Percentiles rank a stretch among this genome's conserved stretches.
Conservation (phyloP, 805 yeast species). For the Kuraishia hungarica region DNA sequence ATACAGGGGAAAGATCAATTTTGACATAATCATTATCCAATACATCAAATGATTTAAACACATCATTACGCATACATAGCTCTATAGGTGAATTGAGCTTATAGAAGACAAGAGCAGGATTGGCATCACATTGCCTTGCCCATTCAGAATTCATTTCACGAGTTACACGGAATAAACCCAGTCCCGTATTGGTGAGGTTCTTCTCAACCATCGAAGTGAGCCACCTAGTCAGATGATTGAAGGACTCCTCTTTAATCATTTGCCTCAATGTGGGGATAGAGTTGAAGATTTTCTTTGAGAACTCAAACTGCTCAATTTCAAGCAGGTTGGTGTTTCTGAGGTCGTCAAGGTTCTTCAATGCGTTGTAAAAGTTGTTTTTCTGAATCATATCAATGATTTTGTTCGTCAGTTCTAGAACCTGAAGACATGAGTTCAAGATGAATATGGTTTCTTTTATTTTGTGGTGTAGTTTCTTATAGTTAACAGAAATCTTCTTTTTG, state of each 20-base stretch:
- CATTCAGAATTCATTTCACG: slow-evolving; percentile 51
- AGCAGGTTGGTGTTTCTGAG: slow-evolving; percentile 60
- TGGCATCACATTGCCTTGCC: slow-evolving; percentile 37
- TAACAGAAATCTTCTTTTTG: slow-evolving; percentile 50
- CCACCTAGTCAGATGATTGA: slow-evolving; percentile 57
- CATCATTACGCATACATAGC: slow-evolving; percentile 52
- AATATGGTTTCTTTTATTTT: slow-evolving; percentile 67
- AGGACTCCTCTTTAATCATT: slow-evolving; percentile 67
- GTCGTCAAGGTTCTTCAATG: slow-evolving; percentile 75
- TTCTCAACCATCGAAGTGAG: slow-evolving; percentile 53
- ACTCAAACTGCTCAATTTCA: slow-evolving; percentile 58
- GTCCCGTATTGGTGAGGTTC: slow-evolving; percentile 53
- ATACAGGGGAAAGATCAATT: slow-evolving; percentile 63
- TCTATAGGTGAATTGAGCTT: slow-evolving; percentile 86
- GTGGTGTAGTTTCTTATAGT: slow-evolving; percentile 51
- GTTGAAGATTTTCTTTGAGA: slow-evolving; percentile 62
- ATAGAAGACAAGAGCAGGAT: slow-evolving; percentile 39
- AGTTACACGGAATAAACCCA: slow-evolving; percentile 43
- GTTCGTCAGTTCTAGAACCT: slow-evolving; percentile 79
- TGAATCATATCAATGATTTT: slow-evolving; percentile 75
- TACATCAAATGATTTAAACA: slow-evolving; percentile 33
- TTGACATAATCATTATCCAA: slow-evolving; percentile 34
- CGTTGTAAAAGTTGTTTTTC: slow-evolving; percentile 72
- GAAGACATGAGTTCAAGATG: slow-evolving; percentile 64
- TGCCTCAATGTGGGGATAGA: slow-evolving; percentile 71